Evolutionary conservation across 2,329 filamentous ascomycete species (phyloP).

Genomic region (Tolypocladium capitatum): DNA sequence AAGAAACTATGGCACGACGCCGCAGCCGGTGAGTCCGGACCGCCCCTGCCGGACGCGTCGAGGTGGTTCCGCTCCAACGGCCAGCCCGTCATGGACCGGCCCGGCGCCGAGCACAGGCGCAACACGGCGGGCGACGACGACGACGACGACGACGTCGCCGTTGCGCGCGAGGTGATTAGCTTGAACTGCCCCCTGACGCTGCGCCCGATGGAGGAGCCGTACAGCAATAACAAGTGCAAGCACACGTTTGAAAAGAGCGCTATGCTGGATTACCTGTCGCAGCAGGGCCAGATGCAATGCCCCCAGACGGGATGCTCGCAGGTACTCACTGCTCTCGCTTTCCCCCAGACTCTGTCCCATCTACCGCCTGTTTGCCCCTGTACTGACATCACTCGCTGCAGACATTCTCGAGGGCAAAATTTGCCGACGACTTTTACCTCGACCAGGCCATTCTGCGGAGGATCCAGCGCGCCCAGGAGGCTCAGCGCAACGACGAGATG

Average conservation of each 20-base stretch:
- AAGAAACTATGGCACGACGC: slow-evolving; percentile 45
- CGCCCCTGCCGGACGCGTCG: slow-evolving; percentile 37
- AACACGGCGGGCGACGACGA: slow-evolving; percentile 26
- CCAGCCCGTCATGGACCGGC: slow-evolving; percentile 23
- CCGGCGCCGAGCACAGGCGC: slow-evolving; percentile 3
- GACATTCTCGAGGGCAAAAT: slow-evolving; percentile 28
- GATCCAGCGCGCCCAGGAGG: slow-evolving; percentile 39
- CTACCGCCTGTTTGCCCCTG: background rate
- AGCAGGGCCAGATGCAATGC: slow-evolving; percentile 35
- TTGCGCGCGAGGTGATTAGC: slow-evolving; percentile 49
- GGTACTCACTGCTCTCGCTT: slow-evolving; percentile 22
- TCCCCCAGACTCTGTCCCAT: background rate
- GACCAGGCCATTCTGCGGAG: slow-evolving; percentile 44
- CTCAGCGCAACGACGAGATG: slow-evolving; percentile 29
- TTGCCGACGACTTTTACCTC: slow-evolving; percentile 36
- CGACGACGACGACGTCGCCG: slow-evolving; percentile 55
- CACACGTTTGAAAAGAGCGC: slow-evolving; percentile 59
- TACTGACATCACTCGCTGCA: slow-evolving; percentile 10
- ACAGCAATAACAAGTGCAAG: slow-evolving; percentile 52
- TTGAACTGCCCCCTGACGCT: slow-evolving; percentile 60
- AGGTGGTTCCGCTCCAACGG: slow-evolving; percentile 40
- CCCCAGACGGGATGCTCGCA: slow-evolving; percentile 51
- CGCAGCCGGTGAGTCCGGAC: slow-evolving; percentile 31
- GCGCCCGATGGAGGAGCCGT: slow-evolving; percentile 49
- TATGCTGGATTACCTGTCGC: slow-evolving; percentile 43